Evolutionary conservation across 176 grass and related monocot genomes (phyloP).

Genomic region (Cenchrus fungigraminus): DNA sequence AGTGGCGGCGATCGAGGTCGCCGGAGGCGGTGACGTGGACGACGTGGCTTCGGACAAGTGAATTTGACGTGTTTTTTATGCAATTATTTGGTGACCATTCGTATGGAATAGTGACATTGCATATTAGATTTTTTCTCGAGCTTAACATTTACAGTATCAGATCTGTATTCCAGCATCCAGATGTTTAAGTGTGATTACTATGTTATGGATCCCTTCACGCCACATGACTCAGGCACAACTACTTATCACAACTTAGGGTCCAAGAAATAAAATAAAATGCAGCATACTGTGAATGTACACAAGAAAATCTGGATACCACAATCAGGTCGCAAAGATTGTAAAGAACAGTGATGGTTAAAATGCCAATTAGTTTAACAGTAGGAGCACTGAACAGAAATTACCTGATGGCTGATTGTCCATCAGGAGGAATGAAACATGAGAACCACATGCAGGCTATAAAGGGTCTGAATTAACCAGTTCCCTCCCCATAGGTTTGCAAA

Average conservation of each 20-base stretch:
- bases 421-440: slow-evolving; percentile 5
- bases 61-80: not conserved
- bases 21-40: slow-evolving; percentile 23
- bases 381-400: slow-evolving; percentile 26
- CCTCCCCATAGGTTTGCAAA: slow-evolving; percentile 39
- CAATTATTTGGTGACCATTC: no score
- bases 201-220: not conserved
- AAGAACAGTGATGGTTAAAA: slow-evolving; percentile 11
- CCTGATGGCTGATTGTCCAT: slow-evolving; percentile 33
- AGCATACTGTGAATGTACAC: not conserved
- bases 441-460: slow-evolving; percentile 17
- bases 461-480: slow-evolving; percentile 46
- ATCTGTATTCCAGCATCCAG: no score
- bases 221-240: not conserved
- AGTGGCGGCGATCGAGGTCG: slow-evolving; percentile 17
- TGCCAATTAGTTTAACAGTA: slow-evolving; percentile 20
- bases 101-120: no score
- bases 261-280: not conserved
- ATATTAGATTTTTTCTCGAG: no score
- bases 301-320: not conserved
- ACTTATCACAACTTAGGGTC: not conserved
- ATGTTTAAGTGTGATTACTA: not conserved
- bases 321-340: not conserved
- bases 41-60: not conserved
- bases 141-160: no score